Evolutionary conservation across 805 yeast species (phyloP).

Genomic region (Metschnikowia lunata): DNA sequence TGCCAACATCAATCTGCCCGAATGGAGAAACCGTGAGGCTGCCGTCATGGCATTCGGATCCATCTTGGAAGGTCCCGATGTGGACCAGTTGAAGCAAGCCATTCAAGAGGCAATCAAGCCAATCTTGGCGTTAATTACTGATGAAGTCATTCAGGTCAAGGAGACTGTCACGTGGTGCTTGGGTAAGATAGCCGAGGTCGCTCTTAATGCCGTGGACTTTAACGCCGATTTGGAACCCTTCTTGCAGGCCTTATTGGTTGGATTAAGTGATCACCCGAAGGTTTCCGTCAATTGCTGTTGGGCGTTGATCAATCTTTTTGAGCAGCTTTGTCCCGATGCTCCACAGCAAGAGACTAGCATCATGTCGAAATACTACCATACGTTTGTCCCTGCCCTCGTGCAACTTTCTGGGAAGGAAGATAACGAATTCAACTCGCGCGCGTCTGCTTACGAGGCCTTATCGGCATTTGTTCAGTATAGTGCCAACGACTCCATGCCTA

Average conservation of each 20-base stretch:
- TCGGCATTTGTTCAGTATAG: constrained; percentile 75
- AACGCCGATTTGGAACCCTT: constrained; percentile 64
- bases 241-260: constrained; percentile 66
- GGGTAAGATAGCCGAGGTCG: constrained; percentile 90
- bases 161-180: constrained; percentile 99
- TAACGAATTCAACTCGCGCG: constrained; percentile 83
- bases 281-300: constrained; percentile 97
- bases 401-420: constrained; percentile 67
- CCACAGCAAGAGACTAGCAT: constrained; percentile 49
- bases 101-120: constrained; percentile 83
- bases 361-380: constrained; percentile 69
- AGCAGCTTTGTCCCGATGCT: constrained; percentile 64
- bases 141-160: constrained; percentile 76
- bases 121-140: constrained; percentile 68
- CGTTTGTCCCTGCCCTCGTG: constrained; percentile 65
- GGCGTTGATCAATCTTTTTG: constrained; percentile 89
- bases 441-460: constrained; percentile 95
- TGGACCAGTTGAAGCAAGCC: constrained; percentile 58
- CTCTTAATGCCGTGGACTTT: constrained; percentile 68
- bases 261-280: constrained; percentile 88
- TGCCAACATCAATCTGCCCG: constrained; percentile 49
- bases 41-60: constrained; percentile 99
- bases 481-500: constrained; percentile 62
- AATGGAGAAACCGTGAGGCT: constrained; percentile 91
- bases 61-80: constrained; percentile 89